Percentiles rank a stretch among this genome's conserved stretches.
Evolutionary conservation across 2,329 filamentous ascomycete species (phyloP).

Genomic region (Colletotrichum melonis): DNA sequence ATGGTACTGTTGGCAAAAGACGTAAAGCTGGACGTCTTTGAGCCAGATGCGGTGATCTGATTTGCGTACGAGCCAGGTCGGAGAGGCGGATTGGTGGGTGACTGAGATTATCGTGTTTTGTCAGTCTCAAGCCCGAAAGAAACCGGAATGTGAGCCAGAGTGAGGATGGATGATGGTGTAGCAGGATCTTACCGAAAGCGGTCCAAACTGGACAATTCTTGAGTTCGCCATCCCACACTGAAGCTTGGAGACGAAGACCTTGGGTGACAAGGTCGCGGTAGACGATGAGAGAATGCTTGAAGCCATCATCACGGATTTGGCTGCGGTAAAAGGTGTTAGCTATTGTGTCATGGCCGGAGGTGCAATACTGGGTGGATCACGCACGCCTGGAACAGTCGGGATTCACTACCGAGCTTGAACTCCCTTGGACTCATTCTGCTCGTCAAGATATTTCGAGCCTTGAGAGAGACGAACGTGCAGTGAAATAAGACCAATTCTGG

Average conservation of each 20-base stretch:
- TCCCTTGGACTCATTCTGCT: slow-evolving; percentile 57
- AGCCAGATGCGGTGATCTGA: slow-evolving; percentile 61
- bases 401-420: slow-evolving; percentile 59
- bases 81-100: slow-evolving; percentile 60
- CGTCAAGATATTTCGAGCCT: slow-evolving; percentile 60
- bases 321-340: slow-evolving; percentile 45
- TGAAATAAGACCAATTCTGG: slow-evolving; percentile 71
- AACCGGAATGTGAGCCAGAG: not conserved
- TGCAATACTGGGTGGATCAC: slow-evolving; percentile 37
- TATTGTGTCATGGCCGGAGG: not conserved
- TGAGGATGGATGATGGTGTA: not conserved
- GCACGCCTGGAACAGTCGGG: slow-evolving; percentile 67
- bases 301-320: slow-evolving; percentile 66
- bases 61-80: slow-evolving; percentile 63
- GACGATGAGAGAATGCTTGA: slow-evolving; percentile 64
- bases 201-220: slow-evolving; percentile 71
- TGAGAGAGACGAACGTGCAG: slow-evolving; percentile 67
- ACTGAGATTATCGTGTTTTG: slow-evolving; percentile 51
- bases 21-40: slow-evolving; percentile 66
- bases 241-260: slow-evolving; percentile 65
- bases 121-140: not conserved
- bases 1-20: slow-evolving; percentile 68
- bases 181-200: slow-evolving; percentile 63
- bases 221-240: slow-evolving; percentile 65
- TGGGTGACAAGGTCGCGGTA: slow-evolving; percentile 61